Percentiles rank a stretch among this genome's conserved stretches.
phyloP scores from a whole-genome alignment of 495 filamentous ascomycete genomes.

The Pseudomonodictys pantanalensis region DNA sequence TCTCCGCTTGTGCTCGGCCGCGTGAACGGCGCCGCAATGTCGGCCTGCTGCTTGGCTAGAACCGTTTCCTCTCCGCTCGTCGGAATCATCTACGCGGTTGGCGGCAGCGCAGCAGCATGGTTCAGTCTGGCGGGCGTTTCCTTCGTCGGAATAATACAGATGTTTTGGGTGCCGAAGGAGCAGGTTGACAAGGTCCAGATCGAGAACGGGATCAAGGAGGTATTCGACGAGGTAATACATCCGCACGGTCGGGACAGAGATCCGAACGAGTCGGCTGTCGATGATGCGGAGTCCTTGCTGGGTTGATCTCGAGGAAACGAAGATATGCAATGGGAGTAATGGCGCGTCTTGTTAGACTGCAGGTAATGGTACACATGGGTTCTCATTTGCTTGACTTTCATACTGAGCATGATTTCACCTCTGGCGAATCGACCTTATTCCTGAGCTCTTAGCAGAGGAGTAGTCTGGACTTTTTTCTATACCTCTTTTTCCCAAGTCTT shows the following conservation, averaged over 20 bases:
- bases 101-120: conserved; percentile 27
- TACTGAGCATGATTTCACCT: no score
- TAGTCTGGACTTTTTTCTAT: no score
- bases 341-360: no score
- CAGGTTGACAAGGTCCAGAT: conserved; percentile 9
- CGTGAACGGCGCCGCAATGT: conserved; percentile 32
- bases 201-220: conserved; percentile 13
- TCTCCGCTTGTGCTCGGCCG: conserved; percentile 28
- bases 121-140: conserved; percentile 24
- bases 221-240: neutral
- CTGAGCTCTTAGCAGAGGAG: no score
- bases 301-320: no score
- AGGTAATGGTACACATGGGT: no score
- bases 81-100: conserved; percentile 23
- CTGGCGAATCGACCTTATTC: no score
- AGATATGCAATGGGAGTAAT: no score
- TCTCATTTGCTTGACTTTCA: no score
- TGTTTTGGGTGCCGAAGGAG: conserved; percentile 24
- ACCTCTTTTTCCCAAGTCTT: no score
- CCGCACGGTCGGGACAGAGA: neutral
- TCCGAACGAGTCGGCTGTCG: neutral
- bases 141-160: conserved; percentile 17
- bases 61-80: conserved; percentile 24
- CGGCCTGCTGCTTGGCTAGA: conserved; percentile 21
- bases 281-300: no score